These are phyloP conservation scores for Xylaria flabelliformis DNA, from an alignment of 495 filamentous ascomycete species.

Conservation along the genomic window DNA sequence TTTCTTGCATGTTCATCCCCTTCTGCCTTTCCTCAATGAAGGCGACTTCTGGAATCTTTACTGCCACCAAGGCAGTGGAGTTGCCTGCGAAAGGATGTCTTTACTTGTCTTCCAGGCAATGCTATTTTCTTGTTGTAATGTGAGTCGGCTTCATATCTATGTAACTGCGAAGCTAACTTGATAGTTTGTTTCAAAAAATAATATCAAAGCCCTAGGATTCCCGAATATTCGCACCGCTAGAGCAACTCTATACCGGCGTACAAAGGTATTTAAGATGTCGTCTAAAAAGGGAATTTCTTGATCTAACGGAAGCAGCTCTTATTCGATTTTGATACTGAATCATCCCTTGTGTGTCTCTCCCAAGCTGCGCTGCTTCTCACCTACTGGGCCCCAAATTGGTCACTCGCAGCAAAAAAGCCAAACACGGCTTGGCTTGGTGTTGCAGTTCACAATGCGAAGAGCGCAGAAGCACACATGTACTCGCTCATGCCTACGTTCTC, in stretches of 20 bases:
- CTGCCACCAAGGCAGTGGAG: constrained; percentile 24
- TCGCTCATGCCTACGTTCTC: constrained; percentile 38
- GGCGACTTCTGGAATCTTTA: constrained; percentile 56
- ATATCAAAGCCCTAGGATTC: constrained; percentile 52
- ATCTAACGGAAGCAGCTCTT: constrained; percentile 37
- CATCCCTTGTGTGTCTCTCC: constrained; percentile 41
- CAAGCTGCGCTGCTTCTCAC: constrained; percentile 55
- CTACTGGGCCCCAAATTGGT: constrained; percentile 47
- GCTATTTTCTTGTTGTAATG: constrained; percentile 54
- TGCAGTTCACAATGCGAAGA: constrained; percentile 56
- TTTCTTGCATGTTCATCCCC: constrained; percentile 56
- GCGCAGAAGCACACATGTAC: constrained; percentile 49
- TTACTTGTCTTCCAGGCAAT: constrained; percentile 58
- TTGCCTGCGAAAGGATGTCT: constrained; percentile 42
- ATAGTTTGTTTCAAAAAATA: constrained; percentile 51
- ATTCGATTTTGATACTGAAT: constrained; percentile 46
- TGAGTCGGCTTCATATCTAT: constrained; percentile 34
- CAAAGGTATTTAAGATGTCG: constrained; percentile 39
- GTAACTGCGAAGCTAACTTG: neutral
- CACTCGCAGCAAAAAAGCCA: constrained; percentile 45
- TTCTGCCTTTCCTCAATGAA: constrained; percentile 55
- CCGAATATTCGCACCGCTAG: constrained; percentile 50
- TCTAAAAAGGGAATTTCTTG: neutral
- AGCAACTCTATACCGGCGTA: constrained; percentile 50
- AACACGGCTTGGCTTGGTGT: constrained; percentile 55